Conservation (phyloP, 768 basidiomycete genomes). For the Naganishia vishniacii region DNA sequence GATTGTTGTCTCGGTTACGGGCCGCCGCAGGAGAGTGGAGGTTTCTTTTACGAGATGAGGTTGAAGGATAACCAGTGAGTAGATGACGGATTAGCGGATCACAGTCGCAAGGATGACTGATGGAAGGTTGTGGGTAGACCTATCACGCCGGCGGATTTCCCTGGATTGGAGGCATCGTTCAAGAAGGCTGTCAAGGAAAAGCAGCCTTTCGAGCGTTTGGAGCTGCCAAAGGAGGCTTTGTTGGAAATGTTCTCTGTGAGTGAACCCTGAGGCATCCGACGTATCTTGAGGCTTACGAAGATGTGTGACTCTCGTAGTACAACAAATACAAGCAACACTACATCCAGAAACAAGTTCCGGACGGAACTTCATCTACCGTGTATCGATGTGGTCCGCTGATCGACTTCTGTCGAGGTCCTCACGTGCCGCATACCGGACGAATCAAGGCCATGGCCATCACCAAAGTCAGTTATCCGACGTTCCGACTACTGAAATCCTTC, state of each 20-base stretch:
- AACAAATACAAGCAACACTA: constrained; percentile 97
- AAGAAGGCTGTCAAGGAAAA: constrained; percentile 89
- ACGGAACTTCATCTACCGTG: constrained; percentile 92
- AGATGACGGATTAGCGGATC: not conserved
- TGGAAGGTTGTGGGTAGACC: constrained; percentile 54
- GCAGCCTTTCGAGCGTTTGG: constrained; percentile 91
- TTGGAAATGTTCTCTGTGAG: constrained; percentile 91
- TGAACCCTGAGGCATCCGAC: constrained; percentile 27
- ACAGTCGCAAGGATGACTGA: not conserved
- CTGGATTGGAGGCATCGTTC: constrained; percentile 77
- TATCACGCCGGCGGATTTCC: constrained; percentile 76
- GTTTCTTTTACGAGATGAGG: constrained; percentile 99
- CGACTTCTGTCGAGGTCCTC: constrained; percentile 92
- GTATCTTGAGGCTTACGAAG: no score
- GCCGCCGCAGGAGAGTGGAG: constrained; percentile 85
- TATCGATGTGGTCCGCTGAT: constrained; percentile 99
- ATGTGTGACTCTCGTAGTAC: constrained; percentile 62
- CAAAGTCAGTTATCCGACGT: constrained; percentile 52
- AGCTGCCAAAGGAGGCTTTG: constrained; percentile 88
- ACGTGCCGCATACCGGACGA: constrained; percentile 93
- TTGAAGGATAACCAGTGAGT: constrained; percentile 65
- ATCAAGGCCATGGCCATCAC: constrained; percentile 97
- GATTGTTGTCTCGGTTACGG: constrained; percentile 95
- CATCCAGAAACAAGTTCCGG: constrained; percentile 89
- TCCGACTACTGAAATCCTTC: no score